Conservation (phyloP, 2,329 filamentous ascomycete species). For the Fusarium lyarnte region DNA sequence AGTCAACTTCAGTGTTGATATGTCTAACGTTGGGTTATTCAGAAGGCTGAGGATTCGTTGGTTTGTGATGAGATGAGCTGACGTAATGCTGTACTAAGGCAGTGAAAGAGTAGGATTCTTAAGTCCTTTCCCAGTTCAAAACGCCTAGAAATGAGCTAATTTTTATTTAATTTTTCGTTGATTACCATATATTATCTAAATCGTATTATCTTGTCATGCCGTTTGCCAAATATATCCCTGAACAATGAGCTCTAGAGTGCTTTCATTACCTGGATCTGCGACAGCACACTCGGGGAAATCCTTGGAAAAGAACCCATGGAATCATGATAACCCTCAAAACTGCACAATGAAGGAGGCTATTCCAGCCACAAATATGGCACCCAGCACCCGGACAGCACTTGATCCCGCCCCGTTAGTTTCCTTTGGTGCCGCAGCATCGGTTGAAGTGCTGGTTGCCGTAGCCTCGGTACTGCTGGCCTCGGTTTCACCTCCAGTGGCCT, state of each 20-base stretch:
- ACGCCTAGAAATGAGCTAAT: fast-evolving
- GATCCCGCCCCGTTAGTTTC: not conserved
- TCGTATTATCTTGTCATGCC: not conserved
- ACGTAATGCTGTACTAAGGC: not conserved
- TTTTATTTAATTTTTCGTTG: not conserved
- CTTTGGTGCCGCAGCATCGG: not conserved
- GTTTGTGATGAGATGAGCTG: not conserved
- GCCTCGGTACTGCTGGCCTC: not conserved
- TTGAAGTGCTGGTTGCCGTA: not conserved
- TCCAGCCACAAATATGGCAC: not conserved
- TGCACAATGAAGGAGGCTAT: not conserved
- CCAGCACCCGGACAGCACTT: not conserved
- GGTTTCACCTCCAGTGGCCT: not conserved
- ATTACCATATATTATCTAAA: not conserved
- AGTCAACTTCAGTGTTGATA: not conserved
- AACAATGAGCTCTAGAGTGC: not conserved
- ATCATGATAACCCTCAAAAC: not conserved
- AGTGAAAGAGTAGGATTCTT: not conserved
- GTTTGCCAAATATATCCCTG: too few species aligned
- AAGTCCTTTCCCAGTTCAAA: not conserved
- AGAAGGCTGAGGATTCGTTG: not conserved
- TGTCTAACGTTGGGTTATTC: not conserved
- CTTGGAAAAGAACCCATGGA: not conserved
- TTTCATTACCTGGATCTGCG: not conserved
- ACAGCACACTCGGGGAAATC: not conserved